phyloP scores from a whole-genome alignment of 139 green algal genomes.

The Micromonas pusilla region DNA sequence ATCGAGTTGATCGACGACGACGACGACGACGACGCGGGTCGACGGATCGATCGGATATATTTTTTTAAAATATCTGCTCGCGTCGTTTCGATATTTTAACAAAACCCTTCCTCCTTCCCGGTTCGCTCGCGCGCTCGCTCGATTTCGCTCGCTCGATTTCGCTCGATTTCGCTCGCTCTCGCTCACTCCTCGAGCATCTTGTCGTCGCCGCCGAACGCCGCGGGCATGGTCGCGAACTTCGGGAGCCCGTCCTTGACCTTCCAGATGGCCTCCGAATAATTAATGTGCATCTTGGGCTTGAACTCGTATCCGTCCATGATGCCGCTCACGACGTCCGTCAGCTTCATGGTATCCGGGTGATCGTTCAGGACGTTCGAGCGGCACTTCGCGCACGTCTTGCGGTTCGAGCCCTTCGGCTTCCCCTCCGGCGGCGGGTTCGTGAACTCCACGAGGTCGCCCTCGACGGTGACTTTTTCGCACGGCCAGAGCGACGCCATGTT shows the following conservation, averaged over 20 bases:
- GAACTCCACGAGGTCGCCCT: not conserved
- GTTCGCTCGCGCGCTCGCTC: too few species aligned
- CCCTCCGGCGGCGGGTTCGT: not conserved
- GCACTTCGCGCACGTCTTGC: not conserved
- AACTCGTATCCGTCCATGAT: not conserved
- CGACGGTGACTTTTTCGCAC: not conserved
- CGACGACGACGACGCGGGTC: too few species aligned
- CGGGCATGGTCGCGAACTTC: not conserved
- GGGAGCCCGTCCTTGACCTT: not conserved
- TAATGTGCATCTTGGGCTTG: not conserved
- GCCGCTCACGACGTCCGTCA: not conserved
- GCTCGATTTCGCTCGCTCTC: too few species aligned
- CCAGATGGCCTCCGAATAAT: not conserved
- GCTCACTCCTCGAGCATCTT: constrained; percentile 1
- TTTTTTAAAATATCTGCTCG: too few species aligned
- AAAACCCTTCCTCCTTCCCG: too few species aligned
- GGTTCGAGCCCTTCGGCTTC: not conserved
- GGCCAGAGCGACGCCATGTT: not conserved
- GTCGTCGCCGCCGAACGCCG: not conserved
- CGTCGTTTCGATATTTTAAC: too few species aligned
- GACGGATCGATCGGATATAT: too few species aligned
- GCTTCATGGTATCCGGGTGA: not conserved
- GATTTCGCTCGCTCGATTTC: too few species aligned
- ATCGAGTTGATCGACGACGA: too few species aligned
- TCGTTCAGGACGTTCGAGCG: not conserved